Base-by-base conservation (phyloP, 2,329 filamentous ascomycete genomes). In the Simplicillium sp. region DNA sequence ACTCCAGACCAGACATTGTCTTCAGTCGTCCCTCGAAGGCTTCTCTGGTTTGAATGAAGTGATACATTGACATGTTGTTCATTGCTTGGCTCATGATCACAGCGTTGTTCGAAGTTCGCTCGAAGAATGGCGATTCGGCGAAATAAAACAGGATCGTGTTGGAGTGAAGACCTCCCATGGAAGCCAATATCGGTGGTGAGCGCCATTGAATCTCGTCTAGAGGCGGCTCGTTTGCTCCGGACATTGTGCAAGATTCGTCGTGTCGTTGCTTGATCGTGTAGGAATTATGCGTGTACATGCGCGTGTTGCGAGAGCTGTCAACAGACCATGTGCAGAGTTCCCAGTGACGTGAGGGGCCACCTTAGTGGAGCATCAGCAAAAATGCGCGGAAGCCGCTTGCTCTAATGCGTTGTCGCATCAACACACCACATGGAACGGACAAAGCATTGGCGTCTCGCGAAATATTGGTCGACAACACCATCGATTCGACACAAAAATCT, bases 161-260 rank as follows among this genome's bases (percentile, higher is more conserved):
- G 49, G 68, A 74, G 58, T 84, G 78, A 39, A 84, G 69, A 54
- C 77, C 72, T 46, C 67, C 70, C 65, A 77, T 72, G 36, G 61
- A 56, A 37, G 67, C 63, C 36, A 70, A 62, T 34, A 66, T 62
- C 37, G 59, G 59, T 15, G 74, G 74, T 31, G 71, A 68, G 44
- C 68, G 69, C 78, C 79, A 84, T 66, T 79, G 75, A 45, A 82
- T 80, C 64, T 84, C 80, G 57, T 83, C 80, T 45, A 82, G 66
- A 7, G 73, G 70, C 2, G 70, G 66, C 1, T 75, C 72, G 51
- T 66, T 64, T 13, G 67, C 60, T 34, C 63, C 58, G 17, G 59
- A 56, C 67, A 73, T 74, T 40, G 38, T 53, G 40, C 37, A 16
- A 15, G 34, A 7, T 43, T 14, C 29, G 36, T 15, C 20, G 16